Conservation (phyloP, 2,329 filamentous ascomycete species). For the Paecilomyces variotii region DNA sequence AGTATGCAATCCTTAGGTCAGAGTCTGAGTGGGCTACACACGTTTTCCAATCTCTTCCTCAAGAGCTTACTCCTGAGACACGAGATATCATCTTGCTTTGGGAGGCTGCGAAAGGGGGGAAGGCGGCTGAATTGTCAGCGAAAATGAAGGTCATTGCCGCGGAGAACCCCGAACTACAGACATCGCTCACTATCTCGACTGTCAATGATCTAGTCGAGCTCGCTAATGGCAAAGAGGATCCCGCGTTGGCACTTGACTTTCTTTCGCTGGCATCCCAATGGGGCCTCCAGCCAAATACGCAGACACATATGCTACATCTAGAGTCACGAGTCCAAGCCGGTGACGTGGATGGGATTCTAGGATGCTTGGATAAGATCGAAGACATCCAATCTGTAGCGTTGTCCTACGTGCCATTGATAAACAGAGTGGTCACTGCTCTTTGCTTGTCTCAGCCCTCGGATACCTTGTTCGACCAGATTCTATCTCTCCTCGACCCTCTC, state of each 20-base stretch:
- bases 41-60: constrained; percentile 45
- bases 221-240: constrained; percentile 62
- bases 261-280: constrained; percentile 58
- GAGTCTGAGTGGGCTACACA: constrained; percentile 55
- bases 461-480: constrained; percentile 62
- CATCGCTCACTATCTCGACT: constrained; percentile 58
- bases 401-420: constrained; percentile 57
- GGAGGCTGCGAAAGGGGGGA: constrained; percentile 64
- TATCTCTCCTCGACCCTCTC: constrained; percentile 64
- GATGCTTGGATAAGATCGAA: constrained; percentile 47
- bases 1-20: constrained; percentile 52
- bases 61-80: constrained; percentile 44
- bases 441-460: constrained; percentile 46
- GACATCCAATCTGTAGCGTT: constrained; percentile 47
- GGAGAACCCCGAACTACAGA: constrained; percentile 34
- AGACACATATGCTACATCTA: constrained; percentile 67
- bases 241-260: constrained; percentile 66
- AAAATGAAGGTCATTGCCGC: constrained; percentile 63
- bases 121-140: constrained; percentile 61
- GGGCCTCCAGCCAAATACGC: constrained; percentile 57
- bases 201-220: constrained; percentile 70
- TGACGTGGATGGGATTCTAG: constrained; percentile 56
- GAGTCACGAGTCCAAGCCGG: constrained; percentile 65
- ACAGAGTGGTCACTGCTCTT: constrained; percentile 63
- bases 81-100: constrained; percentile 71